Conservation (phyloP, 1,284 basidiomycete genomes). For the Trametes polyzona region DNA sequence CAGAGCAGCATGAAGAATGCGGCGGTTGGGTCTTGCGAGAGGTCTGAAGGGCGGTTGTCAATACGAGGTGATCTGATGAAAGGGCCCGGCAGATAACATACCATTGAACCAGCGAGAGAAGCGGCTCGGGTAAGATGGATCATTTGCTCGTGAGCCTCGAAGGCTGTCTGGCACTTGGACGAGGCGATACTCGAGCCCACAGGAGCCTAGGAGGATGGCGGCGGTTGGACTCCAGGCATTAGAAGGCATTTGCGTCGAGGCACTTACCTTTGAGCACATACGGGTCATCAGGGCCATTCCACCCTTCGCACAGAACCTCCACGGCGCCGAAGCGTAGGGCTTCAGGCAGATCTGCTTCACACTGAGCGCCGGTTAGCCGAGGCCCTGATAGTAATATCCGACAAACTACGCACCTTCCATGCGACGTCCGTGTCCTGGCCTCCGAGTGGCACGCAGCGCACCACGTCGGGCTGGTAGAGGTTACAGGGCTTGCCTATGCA, state of each 20-base stretch:
- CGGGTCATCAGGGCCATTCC: slow-evolving; percentile 76
- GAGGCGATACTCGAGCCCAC: slow-evolving; percentile 80
- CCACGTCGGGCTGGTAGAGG: slow-evolving; percentile 81
- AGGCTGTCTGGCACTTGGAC: slow-evolving; percentile 62
- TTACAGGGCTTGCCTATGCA: slow-evolving; percentile 83
- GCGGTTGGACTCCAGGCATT: too few relatives aligned
- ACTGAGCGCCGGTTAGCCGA: slow-evolving; percentile 52
- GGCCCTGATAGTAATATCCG: background rate
- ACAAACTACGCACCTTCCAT: slow-evolving; percentile 82
- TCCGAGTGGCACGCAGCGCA: slow-evolving; percentile 83
- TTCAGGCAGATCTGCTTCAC: slow-evolving; percentile 87
- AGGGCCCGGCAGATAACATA: slow-evolving; percentile 9
- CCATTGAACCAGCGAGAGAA: slow-evolving; percentile 27
- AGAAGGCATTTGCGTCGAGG: too few relatives aligned
- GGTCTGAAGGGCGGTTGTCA: background rate
- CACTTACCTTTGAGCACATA: slow-evolving; percentile 83
- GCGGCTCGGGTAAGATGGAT: slow-evolving; percentile 23
- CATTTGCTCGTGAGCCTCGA: slow-evolving; percentile 33
- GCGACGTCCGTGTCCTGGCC: slow-evolving; percentile 77
- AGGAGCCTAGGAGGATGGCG: slow-evolving; percentile 61
- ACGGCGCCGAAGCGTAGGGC: slow-evolving; percentile 81
- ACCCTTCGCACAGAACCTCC: slow-evolving; percentile 89
- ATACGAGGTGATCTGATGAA: background rate
- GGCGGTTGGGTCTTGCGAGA: slow-evolving; percentile 26
- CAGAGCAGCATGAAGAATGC: slow-evolving; percentile 62